These are phyloP conservation scores for Ceratocystis alfenasii DNA, from an alignment of 2,329 filamentous ascomycete species.

Conservation along the genomic window DNA sequence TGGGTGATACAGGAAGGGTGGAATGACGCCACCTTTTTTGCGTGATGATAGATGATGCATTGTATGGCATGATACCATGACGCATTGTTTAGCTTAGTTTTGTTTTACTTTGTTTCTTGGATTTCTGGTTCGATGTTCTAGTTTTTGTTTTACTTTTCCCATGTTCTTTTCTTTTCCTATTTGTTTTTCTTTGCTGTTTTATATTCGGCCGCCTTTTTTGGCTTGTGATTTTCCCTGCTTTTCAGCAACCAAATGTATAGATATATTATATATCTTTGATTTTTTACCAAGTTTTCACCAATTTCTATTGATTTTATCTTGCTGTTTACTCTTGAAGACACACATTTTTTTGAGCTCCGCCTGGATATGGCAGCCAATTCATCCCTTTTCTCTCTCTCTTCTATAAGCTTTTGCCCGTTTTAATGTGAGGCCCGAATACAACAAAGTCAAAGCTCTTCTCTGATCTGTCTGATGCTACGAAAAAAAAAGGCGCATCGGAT, in stretches of 20 bases:
- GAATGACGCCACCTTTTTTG: slow-evolving; percentile 7
- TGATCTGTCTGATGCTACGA: neutral
- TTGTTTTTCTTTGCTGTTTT: neutral
- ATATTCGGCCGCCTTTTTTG: neutral
- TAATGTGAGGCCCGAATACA: slow-evolving; percentile 6
- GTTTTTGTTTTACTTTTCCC: neutral
- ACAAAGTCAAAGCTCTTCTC: neutral
- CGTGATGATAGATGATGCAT: slow-evolving; percentile 10
- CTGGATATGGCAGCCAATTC: neutral
- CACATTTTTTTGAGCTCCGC: neutral
- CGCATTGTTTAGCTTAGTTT: neutral
- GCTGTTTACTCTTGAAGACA: neutral
- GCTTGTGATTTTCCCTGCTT: neutral
- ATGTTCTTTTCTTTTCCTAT: neutral
- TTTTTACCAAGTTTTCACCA: neutral
- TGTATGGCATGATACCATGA: slow-evolving; percentile 13
- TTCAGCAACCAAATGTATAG: neutral
- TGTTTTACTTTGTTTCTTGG: slow-evolving; percentile 11
- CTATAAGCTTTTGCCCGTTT: neutral
- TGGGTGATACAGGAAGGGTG: neutral
- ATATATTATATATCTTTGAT: neutral
- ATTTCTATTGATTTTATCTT: too few relatives aligned
- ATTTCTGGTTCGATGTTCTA: neutral
- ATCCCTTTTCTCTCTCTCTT: neutral
- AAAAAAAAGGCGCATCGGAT: slow-evolving; percentile 17